phyloP scores from a whole-genome alignment of 352 stramenopile species.

The Globisporangium barbulae region DNA sequence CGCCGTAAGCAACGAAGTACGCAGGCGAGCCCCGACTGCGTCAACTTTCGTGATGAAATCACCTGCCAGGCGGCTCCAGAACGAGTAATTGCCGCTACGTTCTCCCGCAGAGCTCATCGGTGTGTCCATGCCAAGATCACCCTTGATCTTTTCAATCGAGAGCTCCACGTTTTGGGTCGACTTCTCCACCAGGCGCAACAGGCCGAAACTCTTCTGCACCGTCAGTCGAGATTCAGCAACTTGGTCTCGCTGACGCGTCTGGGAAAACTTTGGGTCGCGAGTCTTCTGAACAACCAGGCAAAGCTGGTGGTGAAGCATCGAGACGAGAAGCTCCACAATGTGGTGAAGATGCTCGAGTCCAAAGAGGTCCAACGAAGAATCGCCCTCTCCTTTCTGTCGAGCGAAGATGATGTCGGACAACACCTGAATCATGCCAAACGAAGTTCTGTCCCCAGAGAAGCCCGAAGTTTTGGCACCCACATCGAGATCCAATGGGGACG shows the following conservation, averaged over 20 bases:
- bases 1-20: conserved; percentile 45
- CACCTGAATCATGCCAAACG: conserved; percentile 65
- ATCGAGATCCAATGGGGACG: conserved; percentile 15
- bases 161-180: conserved; percentile 22
- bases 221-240: conserved; percentile 22
- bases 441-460: conserved; percentile 65
- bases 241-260: conserved; percentile 37
- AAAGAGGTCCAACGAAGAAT: conserved; percentile 47
- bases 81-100: not conserved
- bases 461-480: conserved; percentile 27
- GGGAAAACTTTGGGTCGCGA: conserved; percentile 51
- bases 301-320: conserved; percentile 73
- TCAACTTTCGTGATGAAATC: conserved; percentile 29
- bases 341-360: conserved; percentile 44
- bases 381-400: conserved; percentile 29
- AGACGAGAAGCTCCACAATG: conserved; percentile 58
- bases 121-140: conserved; percentile 12
- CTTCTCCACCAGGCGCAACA: conserved; percentile 29
- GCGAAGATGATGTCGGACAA: conserved; percentile 47
- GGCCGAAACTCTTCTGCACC: conserved; percentile 25
- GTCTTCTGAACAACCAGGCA: conserved; percentile 60
- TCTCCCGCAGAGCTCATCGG: conserved; percentile 3
- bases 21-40: conserved; percentile 25
- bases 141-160: conserved; percentile 16
- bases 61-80: conserved; percentile 30